Conservation (phyloP, 192 early-diverging fungal genomes). For the Entophlyctis luteolus region DNA sequence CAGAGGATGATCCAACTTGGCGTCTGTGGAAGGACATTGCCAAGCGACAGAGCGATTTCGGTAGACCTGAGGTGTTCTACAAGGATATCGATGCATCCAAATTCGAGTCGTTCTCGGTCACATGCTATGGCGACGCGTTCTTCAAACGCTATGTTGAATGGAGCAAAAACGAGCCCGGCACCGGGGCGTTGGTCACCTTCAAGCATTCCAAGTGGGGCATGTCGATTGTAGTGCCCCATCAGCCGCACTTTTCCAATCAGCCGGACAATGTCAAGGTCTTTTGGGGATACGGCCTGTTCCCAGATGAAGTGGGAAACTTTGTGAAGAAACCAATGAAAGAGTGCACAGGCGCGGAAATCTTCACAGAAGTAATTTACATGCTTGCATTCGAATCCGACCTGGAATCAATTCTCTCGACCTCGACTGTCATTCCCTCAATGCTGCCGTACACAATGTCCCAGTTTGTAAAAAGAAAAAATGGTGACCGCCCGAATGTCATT, state of each 20-base stretch:
- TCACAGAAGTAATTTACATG: slow-evolving; percentile 25
- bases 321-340: slow-evolving; percentile 38
- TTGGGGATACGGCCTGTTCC: slow-evolving; percentile 34
- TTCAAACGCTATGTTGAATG: slow-evolving; percentile 25
- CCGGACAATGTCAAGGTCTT: slow-evolving; percentile 29
- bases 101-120: slow-evolving; percentile 32
- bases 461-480: slow-evolving; percentile 28
- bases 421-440: slow-evolving; percentile 25
- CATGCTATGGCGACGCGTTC: slow-evolving; percentile 10
- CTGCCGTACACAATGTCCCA: slow-evolving; percentile 34
- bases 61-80: slow-evolving; percentile 25
- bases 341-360: slow-evolving; percentile 34
- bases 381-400: slow-evolving; percentile 22
- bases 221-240: slow-evolving; percentile 29
- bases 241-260: slow-evolving; percentile 38
- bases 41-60: slow-evolving; percentile 31
- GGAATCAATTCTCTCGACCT: not conserved
- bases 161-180: slow-evolving; percentile 28
- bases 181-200: slow-evolving; percentile 37
- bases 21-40: slow-evolving; percentile 32
- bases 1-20: slow-evolving; percentile 25
- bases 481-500: slow-evolving; percentile 32
- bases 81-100: not conserved
- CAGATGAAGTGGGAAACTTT: slow-evolving; percentile 32
- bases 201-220: slow-evolving; percentile 31